Percentiles rank a stretch among this genome's conserved stretches.
Conservation (phyloP, 1,284 basidiomycete genomes). For the Coniophora puteana region DNA sequence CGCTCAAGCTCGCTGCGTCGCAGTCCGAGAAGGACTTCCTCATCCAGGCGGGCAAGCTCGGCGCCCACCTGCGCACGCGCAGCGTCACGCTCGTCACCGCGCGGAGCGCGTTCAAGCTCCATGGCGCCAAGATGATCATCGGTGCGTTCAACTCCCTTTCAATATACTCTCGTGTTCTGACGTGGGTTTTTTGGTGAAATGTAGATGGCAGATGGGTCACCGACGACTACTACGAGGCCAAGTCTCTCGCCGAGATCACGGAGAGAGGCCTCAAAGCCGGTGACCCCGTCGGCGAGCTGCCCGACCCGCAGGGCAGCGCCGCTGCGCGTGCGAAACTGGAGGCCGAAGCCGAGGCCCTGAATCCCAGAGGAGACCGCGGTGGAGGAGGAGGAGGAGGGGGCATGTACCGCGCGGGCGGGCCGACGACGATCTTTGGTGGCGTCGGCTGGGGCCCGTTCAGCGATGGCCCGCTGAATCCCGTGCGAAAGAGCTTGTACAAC, state of each 20-base stretch:
- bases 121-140: constrained; percentile 87
- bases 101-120: constrained; percentile 90
- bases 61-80: constrained; percentile 83
- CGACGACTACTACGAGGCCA: constrained; percentile 95
- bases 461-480: constrained; percentile 77
- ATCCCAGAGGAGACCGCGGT: constrained; percentile 7
- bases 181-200: constrained; percentile 1
- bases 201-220: constrained; percentile 86
- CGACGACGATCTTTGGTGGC: constrained; percentile 84
- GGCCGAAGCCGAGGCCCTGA: constrained; percentile 30
- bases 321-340: constrained; percentile 43
- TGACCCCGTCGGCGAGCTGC: constrained; percentile 74
- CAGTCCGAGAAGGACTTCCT: constrained; percentile 90
- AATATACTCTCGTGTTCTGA: not conserved
- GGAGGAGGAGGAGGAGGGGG: constrained; percentile 40
- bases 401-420: constrained; percentile 80
- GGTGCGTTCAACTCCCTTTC: constrained; percentile 44
- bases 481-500: constrained; percentile 65
- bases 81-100: constrained; percentile 94
- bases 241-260: constrained; percentile 67
- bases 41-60: constrained; percentile 84
- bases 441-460: constrained; percentile 82
- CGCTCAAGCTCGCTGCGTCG: constrained; percentile 86
- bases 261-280: constrained; percentile 72
- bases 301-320: constrained; percentile 53